Conservation (phyloP, 768 basidiomycete genomes). For the Aureoboletus auriporus region DNA sequence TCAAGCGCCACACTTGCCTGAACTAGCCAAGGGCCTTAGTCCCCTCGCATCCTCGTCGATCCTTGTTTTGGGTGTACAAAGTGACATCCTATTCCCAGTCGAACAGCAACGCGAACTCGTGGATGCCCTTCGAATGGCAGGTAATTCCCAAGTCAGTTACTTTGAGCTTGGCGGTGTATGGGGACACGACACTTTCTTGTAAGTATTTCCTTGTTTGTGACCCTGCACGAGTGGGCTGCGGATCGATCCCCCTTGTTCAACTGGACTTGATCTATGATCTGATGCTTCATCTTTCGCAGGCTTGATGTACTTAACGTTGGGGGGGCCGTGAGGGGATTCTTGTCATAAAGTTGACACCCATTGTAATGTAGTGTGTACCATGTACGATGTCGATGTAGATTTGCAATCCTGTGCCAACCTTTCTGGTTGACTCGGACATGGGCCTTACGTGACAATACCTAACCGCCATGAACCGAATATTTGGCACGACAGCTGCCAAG, state of each 20-base stretch:
- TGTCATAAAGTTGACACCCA: constrained; percentile 40
- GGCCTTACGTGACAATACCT: no score
- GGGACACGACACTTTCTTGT: constrained; percentile 98
- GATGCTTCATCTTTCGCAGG: constrained; percentile 31
- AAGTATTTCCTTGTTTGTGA: constrained; percentile 31
- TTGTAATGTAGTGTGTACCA: neutral
- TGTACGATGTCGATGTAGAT: neutral
- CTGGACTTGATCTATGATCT: no score
- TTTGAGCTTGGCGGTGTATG: constrained; percentile 99
- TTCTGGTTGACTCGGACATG: no score
- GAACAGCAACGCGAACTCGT: constrained; percentile 96
- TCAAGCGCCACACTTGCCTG: constrained; percentile 69
- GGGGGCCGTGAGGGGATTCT: constrained; percentile 86
- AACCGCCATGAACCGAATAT: constrained; percentile 74
- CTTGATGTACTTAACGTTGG: constrained; percentile 89
- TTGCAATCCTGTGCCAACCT: no score
- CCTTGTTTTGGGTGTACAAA: constrained; percentile 91
- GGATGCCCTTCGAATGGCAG: constrained; percentile 86
- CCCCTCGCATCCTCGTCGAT: constrained; percentile 75
- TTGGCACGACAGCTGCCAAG: constrained; percentile 67
- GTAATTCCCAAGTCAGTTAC: constrained; percentile 86
- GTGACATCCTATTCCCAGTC: constrained; percentile 93
- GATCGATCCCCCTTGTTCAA: no score
- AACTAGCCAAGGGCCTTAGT: constrained; percentile 72
- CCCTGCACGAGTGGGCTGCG: neutral